A percentile compares a stretch with the other conserved stretches of the same genome.
phyloP scores from a whole-genome alignment of 192 early-diverging fungal genomes.

The Coemansia sp. region DNA sequence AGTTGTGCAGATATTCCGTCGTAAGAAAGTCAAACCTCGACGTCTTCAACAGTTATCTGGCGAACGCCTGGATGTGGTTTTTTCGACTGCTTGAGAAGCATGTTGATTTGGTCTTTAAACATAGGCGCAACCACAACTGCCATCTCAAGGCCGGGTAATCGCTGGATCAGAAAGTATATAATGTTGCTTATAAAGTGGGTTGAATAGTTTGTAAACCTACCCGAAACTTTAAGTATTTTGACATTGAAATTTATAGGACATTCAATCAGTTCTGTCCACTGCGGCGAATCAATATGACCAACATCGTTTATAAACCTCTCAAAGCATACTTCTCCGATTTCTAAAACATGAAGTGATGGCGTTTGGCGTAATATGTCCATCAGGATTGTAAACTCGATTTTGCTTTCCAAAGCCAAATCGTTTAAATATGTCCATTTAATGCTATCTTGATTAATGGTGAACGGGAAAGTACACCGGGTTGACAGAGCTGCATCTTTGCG shows the following conservation, averaged over 20 bases:
- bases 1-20: no score
- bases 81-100: not conserved
- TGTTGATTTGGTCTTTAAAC: not conserved
- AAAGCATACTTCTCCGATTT: not conserved
- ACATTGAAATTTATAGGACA: not conserved
- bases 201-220: not conserved
- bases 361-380: not conserved
- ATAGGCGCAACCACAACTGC: not conserved
- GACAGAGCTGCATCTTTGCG: not conserved
- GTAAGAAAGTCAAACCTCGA: not conserved
- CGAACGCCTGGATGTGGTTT: not conserved
- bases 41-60: not conserved
- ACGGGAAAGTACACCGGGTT: not conserved
- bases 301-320: not conserved
- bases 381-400: not conserved
- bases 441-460: not conserved
- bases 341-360: not conserved
- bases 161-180: conserved; percentile 2
- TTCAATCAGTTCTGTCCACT: not conserved
- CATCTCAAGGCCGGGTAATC: not conserved
- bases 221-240: not conserved
- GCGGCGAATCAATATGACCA: not conserved
- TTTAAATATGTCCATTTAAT: not conserved
- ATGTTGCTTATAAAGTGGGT: not conserved
- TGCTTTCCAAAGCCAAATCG: not conserved